Base-by-base conservation (phyloP, 108 stramenopile species). In the Stephanodiscus minutulus region DNA sequence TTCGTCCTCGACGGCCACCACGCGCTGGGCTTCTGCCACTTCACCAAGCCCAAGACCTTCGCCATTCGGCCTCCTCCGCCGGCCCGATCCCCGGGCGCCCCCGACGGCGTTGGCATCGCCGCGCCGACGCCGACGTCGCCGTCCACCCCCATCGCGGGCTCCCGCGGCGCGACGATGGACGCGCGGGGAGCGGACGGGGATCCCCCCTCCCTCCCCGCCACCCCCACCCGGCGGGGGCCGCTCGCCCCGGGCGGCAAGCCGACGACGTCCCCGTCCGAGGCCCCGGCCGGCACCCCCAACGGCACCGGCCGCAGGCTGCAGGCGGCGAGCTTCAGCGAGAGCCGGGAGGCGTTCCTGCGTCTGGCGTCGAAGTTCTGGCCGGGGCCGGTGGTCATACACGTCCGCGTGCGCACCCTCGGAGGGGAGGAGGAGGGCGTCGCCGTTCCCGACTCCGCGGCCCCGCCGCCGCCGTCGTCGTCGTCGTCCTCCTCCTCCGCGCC, bases 341-440 rank as follows among this genome's bases (percentile, higher is more conserved):
- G 44, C 35, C 53, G 58, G 21, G 73, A 79, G 57, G 78, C 66
- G 13, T 69, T 79, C 41, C 47, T 44, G 5, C 78, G 73, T 11
- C 55, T 79, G 9, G 60, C 78, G 21, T 39, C 36, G 1, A 69
- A 53, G 10, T 79, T 74, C 47, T 79, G 78, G 73, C 78, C 78
- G 28, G 78, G 78, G 5, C 78, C 78, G 13, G 36, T 79, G 43
- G 60, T 56, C 11, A 60, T 79, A 27, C 69, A 74, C 43, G 53
- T 69, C 10, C 70, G 49, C 5, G 73, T 61, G 31, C 55, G 68
- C 9, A 67, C 27, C 49, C 24, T 72, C 10, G 18, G 63, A 24
- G 65, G 17, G 35, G 70, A 37, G 57, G 70, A 54, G 24, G 66
- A 41, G 20, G 33, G 7, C 43, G 43, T 15, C 43, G 43, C 3